A percentile compares a stretch with the other conserved stretches of the same genome.
Evolutionary conservation across 2,329 filamentous ascomycete genomes (phyloP).

Genomic region (Aspergillus fischeri): DNA sequence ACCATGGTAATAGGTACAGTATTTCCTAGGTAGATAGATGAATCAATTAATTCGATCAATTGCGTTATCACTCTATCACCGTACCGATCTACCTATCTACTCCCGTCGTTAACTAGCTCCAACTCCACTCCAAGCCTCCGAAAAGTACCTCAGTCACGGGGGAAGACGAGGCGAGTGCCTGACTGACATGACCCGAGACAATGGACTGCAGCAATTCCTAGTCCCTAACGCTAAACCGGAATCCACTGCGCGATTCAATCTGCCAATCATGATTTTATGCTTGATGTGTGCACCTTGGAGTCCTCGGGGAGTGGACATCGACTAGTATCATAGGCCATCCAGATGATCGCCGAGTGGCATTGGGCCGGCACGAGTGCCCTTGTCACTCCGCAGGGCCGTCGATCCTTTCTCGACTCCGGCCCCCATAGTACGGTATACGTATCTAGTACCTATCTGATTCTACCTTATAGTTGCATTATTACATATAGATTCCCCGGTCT

Average conservation of each 20-base stretch:
- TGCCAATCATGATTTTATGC: background rate
- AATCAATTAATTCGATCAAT: background rate
- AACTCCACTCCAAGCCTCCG: constrained; percentile 8
- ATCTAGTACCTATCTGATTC: background rate
- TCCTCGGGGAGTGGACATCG: background rate
- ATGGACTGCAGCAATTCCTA: constrained; percentile 13
- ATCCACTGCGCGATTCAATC: constrained; percentile 1
- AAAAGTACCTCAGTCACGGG: background rate
- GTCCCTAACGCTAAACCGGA: constrained; percentile 15
- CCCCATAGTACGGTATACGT: background rate
- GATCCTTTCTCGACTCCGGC: background rate
- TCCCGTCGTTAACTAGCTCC: background rate
- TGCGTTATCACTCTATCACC: background rate
- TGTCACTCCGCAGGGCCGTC: background rate
- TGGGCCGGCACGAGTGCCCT: background rate
- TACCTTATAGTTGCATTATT: background rate
- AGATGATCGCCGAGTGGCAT: background rate
- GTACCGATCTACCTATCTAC: background rate
- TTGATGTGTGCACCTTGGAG: background rate
- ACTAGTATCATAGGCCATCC: background rate
- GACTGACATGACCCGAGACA: constrained; percentile 23
- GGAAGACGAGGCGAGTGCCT: background rate
- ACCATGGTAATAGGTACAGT: background rate
- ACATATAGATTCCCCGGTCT: background rate
- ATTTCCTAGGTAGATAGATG: too few relatives aligned